phyloP scores from a whole-genome alignment of 257 asterid species.

The Handroanthus guayacan region DNA sequence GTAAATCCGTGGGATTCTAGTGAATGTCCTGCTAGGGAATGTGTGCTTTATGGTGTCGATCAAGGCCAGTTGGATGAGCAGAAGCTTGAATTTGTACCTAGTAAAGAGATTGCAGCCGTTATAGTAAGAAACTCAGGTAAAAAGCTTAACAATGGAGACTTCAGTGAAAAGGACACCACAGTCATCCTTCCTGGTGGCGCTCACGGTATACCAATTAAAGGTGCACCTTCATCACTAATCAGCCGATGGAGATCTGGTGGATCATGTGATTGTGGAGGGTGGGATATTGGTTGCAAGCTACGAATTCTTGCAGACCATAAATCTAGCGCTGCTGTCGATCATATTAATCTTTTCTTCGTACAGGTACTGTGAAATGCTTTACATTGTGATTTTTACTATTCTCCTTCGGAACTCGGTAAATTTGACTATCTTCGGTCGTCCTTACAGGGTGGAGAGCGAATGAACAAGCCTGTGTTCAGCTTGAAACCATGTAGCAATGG shows the following conservation, averaged over 20 bases:
- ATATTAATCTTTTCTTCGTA: constrained; percentile 55
- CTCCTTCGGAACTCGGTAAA: neutral
- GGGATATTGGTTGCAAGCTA: constrained; percentile 98
- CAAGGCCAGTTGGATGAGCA: constrained; percentile 53
- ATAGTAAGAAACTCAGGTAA: constrained; percentile 49
- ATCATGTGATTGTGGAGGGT: constrained; percentile 96
- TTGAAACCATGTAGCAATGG: constrained; percentile 69
- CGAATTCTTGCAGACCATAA: constrained; percentile 58
- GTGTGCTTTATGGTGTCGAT: constrained; percentile 64
- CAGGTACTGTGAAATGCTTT: constrained; percentile 57
- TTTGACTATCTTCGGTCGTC: constrained; percentile 12
- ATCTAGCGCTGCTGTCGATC: constrained; percentile 43
- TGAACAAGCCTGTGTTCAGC: constrained; percentile 64
- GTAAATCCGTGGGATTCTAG: constrained; percentile 31
- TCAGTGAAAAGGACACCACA: constrained; percentile 41
- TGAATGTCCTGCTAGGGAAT: constrained; percentile 56
- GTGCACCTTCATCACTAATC: constrained; percentile 77
- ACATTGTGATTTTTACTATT: neutral
- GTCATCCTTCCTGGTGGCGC: constrained; percentile 81
- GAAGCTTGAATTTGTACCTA: constrained; percentile 50
- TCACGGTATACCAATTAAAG: constrained; percentile 71
- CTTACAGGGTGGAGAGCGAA: constrained; percentile 60
- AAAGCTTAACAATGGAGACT: constrained; percentile 28
- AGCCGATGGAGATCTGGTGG: constrained; percentile 88
- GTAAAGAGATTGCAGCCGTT: constrained; percentile 79